These are phyloP conservation scores for Boletus subcaerulescens DNA, from an alignment of 768 basidiomycete genomes.

Conservation along the genomic window DNA sequence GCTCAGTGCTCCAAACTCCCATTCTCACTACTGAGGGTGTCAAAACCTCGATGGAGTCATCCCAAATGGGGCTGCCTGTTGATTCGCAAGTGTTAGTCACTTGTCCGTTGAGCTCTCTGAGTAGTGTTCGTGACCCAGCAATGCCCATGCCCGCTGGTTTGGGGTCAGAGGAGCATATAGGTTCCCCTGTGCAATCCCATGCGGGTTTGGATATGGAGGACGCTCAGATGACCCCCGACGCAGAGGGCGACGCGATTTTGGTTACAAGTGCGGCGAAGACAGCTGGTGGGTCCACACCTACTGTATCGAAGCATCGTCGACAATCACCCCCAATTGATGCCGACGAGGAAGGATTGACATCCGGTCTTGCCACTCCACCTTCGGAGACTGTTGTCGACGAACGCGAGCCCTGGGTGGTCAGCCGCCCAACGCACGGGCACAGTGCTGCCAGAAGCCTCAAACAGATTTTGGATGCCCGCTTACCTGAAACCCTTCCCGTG, in stretches of 20 bases:
- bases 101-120: background rate
- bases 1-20: background rate
- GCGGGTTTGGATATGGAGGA: background rate
- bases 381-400: background rate
- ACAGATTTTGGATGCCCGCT: background rate
- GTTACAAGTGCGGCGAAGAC: background rate
- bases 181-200: background rate
- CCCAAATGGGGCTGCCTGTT: background rate
- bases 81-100: background rate
- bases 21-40: background rate
- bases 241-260: background rate
- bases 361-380: conserved; percentile 8
- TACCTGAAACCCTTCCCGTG: background rate
- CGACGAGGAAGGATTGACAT: background rate
- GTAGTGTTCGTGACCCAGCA: background rate
- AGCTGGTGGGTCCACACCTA: background rate
- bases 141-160: background rate
- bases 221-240: background rate
- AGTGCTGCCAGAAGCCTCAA: background rate
- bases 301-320: background rate
- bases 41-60: background rate
- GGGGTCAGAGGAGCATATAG: background rate
- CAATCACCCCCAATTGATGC: background rate
- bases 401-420: background rate
- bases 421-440: background rate